Evolutionary conservation across 2,329 filamentous ascomycete genomes (phyloP).

Genomic region (Dendrostoma leiphaemia): DNA sequence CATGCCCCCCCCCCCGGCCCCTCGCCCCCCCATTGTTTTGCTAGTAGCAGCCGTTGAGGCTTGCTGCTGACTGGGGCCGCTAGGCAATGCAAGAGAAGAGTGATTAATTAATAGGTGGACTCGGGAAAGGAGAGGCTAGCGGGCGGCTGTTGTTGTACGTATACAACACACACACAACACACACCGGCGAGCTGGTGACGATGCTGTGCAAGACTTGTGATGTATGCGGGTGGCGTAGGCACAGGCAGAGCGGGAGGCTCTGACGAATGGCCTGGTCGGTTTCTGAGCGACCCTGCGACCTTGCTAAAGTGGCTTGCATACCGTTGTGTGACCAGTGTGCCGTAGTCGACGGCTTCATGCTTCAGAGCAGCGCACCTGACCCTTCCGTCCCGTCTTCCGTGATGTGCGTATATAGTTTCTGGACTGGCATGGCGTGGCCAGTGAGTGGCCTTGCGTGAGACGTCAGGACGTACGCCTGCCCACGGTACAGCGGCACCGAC

Average conservation of each 20-base stretch:
- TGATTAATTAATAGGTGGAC: too few species aligned
- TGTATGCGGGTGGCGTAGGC: neutral
- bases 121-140: neutral
- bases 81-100: too few species aligned
- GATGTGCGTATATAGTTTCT: too few species aligned
- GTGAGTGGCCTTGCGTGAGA: neutral
- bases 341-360: slow-evolving; percentile 10
- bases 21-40: too few species aligned
- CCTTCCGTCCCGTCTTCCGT: slow-evolving; percentile 2
- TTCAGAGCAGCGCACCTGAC: slow-evolving; percentile 13
- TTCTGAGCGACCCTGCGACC: neutral
- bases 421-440: slow-evolving; percentile 4
- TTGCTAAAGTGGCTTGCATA: slow-evolving; percentile 16
- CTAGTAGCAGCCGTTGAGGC: neutral
- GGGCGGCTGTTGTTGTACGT: too few species aligned
- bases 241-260: neutral
- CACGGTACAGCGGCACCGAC: too few species aligned
- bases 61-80: neutral
- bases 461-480: too few species aligned
- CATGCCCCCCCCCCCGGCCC: too few species aligned
- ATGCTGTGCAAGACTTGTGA: neutral
- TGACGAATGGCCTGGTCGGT: slow-evolving; percentile 1
- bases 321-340: slow-evolving; percentile 14
- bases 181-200: neutral
- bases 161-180: too few species aligned